Percentiles rank a stretch among this genome's conserved stretches.
These are phyloP conservation scores for Erythrophleum fordii DNA, from an alignment of 306 rosid genomes.

Conservation along the genomic window DNA sequence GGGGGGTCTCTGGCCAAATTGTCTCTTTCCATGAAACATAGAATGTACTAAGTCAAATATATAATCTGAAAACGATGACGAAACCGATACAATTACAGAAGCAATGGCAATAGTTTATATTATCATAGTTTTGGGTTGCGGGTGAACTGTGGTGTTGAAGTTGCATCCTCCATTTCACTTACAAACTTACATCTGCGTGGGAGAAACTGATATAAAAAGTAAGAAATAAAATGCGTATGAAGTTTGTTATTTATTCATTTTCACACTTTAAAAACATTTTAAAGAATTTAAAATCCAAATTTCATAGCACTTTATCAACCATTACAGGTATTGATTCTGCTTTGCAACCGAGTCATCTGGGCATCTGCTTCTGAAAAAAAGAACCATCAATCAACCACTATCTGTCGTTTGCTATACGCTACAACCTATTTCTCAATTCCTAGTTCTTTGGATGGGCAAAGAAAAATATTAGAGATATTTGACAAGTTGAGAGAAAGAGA, in stretches of 20 bases:
- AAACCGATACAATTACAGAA: not conserved
- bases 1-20: not conserved
- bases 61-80: not conserved
- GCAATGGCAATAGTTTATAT: not conserved
- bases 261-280: too few relatives aligned
- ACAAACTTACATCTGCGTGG: too few relatives aligned
- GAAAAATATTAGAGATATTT: too few relatives aligned
- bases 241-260: too few relatives aligned
- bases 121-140: constrained; percentile 8
- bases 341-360: constrained; percentile 22
- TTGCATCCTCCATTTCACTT: too few relatives aligned
- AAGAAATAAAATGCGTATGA: too few relatives aligned
- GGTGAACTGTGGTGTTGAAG: constrained; percentile 30
- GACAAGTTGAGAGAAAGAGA: too few relatives aligned
- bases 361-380: constrained; percentile 26
- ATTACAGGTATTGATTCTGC: too few relatives aligned
- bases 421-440: constrained; percentile 35
- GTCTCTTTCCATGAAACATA: constrained; percentile 35
- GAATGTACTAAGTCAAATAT: constrained; percentile 31
- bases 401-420: constrained; percentile 14
- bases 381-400: not conserved
- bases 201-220: too few relatives aligned
- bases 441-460: constrained; percentile 32
- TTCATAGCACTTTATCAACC: too few relatives aligned
- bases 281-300: too few relatives aligned